Conservation (phyloP, 306 rosid species). For the Rosa rugosa region DNA sequence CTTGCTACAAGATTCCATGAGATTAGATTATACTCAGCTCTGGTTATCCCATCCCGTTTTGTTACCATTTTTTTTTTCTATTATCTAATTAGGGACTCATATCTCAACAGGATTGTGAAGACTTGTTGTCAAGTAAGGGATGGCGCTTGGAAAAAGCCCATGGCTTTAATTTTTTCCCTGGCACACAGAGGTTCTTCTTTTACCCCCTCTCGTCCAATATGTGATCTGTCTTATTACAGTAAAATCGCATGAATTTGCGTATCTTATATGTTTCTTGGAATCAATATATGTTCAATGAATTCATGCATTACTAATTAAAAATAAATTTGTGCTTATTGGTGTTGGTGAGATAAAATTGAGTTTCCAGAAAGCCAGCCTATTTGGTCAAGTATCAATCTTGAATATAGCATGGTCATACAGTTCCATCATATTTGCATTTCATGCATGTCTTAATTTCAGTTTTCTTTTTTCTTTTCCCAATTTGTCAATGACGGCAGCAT, state of each 20-base stretch:
- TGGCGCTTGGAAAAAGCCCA: slow-evolving; percentile 88
- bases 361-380: neutral
- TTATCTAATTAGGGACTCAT: slow-evolving; percentile 13
- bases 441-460: neutral
- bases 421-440: slow-evolving; percentile 2
- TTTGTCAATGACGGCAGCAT: slow-evolving; percentile 49
- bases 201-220: neutral
- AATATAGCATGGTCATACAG: neutral
- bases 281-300: neutral
- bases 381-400: neutral
- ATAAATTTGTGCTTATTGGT: neutral
- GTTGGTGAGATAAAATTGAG: neutral
- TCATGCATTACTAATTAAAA: neutral
- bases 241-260: neutral
- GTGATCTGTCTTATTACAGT: neutral
- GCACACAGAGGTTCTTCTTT: slow-evolving; percentile 64
- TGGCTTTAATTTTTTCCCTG: slow-evolving; percentile 87
- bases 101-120: slow-evolving; percentile 71
- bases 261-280: neutral
- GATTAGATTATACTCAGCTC: slow-evolving; percentile 3
- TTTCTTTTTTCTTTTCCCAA: neutral
- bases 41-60: neutral
- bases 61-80: slow-evolving; percentile 13
- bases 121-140: slow-evolving; percentile 63
- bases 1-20: neutral